Conservation (phyloP, 1,284 basidiomycete species). For the Lentinus polychrous region DNA sequence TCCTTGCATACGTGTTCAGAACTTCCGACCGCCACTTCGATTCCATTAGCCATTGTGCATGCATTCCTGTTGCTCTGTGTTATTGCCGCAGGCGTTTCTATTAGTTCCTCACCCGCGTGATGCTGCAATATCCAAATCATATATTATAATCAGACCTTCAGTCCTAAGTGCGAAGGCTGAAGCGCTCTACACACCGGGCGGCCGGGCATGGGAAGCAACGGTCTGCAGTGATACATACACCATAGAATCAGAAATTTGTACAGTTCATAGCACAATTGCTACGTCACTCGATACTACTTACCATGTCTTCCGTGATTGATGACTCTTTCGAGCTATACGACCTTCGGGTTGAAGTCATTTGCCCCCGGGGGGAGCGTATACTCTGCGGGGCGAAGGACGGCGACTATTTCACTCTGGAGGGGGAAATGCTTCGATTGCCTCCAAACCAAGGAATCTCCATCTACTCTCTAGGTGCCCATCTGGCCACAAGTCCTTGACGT, state of each 20-base stretch:
- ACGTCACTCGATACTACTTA: background rate
- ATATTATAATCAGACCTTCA: background rate
- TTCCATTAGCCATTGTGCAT: background rate
- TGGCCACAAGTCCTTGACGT: background rate
- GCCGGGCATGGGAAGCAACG: too few relatives aligned
- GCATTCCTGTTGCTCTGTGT: too few relatives aligned
- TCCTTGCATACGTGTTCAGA: background rate
- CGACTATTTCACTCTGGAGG: slow-evolving; percentile 53
- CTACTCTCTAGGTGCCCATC: slow-evolving; percentile 46
- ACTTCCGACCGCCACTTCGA: background rate
- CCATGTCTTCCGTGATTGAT: slow-evolving; percentile 7
- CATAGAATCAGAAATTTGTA: too few relatives aligned
- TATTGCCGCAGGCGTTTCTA: background rate
- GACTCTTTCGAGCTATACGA: slow-evolving; percentile 53
- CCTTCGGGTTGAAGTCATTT: slow-evolving; percentile 50
- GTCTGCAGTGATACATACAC: too few relatives aligned
- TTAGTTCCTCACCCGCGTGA: background rate
- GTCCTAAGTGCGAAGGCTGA: too few relatives aligned
- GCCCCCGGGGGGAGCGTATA: slow-evolving; percentile 45
- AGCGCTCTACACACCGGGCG: too few relatives aligned
- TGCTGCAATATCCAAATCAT: background rate
- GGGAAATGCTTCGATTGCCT: slow-evolving; percentile 55
- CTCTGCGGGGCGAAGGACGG: slow-evolving; percentile 57
- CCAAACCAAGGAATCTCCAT: slow-evolving; percentile 57
- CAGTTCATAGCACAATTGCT: too few relatives aligned